These are phyloP conservation scores for Lumnitzera littorea DNA, from an alignment of 345 rosid genomes.

Conservation along the genomic window DNA sequence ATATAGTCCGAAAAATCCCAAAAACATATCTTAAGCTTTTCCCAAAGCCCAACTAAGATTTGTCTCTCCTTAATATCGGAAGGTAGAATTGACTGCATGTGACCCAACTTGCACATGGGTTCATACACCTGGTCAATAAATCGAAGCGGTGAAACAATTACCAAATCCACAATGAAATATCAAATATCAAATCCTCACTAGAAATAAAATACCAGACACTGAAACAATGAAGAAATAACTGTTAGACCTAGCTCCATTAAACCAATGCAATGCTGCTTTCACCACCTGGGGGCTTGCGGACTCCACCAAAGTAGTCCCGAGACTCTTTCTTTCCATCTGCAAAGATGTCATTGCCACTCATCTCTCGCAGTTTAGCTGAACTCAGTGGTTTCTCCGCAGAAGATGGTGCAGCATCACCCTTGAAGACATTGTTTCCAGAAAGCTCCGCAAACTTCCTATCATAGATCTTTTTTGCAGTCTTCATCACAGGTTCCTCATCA, in stretches of 20 bases:
- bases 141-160: constrained; percentile 13
- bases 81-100: not conserved
- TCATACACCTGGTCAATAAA: constrained; percentile 6
- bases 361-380: constrained; percentile 68
- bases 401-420: constrained; percentile 50
- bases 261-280: constrained; percentile 94
- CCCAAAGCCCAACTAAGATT: too few relatives aligned
- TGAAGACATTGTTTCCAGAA: constrained; percentile 82
- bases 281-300: constrained; percentile 98
- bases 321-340: constrained; percentile 85
- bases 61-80: not conserved
- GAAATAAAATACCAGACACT: constrained; percentile 16
- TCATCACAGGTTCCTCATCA: constrained; percentile 33
- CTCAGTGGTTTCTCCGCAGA: constrained; percentile 63
- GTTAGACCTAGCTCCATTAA: constrained; percentile 20
- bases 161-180: constrained; percentile 24
- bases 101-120: not conserved
- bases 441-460: constrained; percentile 72
- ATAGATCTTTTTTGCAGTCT: constrained; percentile 83
- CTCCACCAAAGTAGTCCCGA: constrained; percentile 87
- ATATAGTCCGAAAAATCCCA: too few relatives aligned
- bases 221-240: constrained; percentile 29
- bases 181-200: constrained; percentile 32
- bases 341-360: constrained; percentile 77
- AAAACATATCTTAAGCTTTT: too few relatives aligned